Base-by-base conservation (phyloP, 495 filamentous ascomycete species). In the Podospora didyma region DNA sequence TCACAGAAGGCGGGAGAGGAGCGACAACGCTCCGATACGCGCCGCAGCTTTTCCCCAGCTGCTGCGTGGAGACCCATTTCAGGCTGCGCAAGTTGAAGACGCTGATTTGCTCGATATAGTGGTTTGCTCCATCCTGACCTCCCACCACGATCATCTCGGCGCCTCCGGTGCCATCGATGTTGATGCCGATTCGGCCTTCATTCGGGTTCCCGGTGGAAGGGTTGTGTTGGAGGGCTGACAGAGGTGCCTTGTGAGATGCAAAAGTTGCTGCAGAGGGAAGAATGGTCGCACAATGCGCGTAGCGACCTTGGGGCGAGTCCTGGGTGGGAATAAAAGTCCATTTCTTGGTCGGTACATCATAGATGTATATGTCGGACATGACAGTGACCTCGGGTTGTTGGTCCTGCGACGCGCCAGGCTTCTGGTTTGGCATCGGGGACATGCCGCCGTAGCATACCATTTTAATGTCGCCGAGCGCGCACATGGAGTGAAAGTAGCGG, bases 301-400 rank as follows among this genome's bases (percentile, higher is more conserved):
- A 98, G 51, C 94, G 84, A 31, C 94, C 94, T 71, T 96, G 91
- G 0, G 95, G 95, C 0, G 90, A 82, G 51, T 97, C 89, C 48
- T 80, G 75, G 0, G 89, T 85, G 11, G 87, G 82, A 51, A 98
- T 85, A 28, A 83, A 89, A 41, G 87, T 92, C 94, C 94, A 98
- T 31, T 82, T 86, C 60, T 81, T 86, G 0, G 89, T 86, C 7
- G 83, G 79, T n/a, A 94, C 89, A 67, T 98, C 94, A 65, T 88
- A 97, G 7, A 98, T 91, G 69, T 97, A 90, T 53, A 98, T 92
- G 76, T 98, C 94, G 9, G 92, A 95, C 91, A 97, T 96, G 53
- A 98, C 94, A 5, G 93, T 86, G 7, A 97, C 89, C 69, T 97
- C 94, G 23, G 89, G 85, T 60, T 94, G 90, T 23, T 84, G 73